Evolutionary conservation across 2,329 filamentous ascomycete species (phyloP).

Genomic region (Neurospora sp.): DNA sequence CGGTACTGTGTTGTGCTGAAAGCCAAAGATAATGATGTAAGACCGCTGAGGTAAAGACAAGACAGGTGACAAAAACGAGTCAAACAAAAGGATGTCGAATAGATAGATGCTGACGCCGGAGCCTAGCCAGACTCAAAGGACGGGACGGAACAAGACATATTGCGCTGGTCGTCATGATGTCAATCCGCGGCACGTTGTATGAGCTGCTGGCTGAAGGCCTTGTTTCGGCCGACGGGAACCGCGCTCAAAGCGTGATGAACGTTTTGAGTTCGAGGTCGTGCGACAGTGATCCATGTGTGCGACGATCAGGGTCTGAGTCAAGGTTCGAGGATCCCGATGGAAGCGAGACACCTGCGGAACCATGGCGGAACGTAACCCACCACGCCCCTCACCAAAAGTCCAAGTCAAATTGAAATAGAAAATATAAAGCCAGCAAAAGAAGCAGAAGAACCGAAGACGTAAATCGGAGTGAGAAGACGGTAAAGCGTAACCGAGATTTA

Average conservation of each 20-base stretch:
- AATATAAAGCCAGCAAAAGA: neutral
- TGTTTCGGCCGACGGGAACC: neutral
- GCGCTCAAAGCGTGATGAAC: neutral
- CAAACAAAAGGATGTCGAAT: neutral
- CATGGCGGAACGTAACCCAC: neutral
- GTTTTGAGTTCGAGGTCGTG: neutral
- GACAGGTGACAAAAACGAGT: neutral
- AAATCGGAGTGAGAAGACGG: neutral
- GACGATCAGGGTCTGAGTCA: neutral
- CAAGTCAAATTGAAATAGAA: neutral
- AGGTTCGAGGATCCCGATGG: neutral
- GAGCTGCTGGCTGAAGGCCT: neutral
- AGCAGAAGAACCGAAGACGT: neutral
- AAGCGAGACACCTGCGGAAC: neutral
- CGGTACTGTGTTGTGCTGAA: neutral
- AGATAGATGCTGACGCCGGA: neutral
- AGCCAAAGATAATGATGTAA: neutral
- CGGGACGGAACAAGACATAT: neutral
- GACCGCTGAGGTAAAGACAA: neutral
- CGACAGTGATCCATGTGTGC: neutral
- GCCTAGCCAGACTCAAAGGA: neutral
- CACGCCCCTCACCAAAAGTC: neutral
- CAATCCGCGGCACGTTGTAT: neutral
- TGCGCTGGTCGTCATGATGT: neutral
- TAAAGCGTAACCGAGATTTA: neutral